Conservation (phyloP, 1,139 yeast species). For the Yamadazyma atlantica region DNA sequence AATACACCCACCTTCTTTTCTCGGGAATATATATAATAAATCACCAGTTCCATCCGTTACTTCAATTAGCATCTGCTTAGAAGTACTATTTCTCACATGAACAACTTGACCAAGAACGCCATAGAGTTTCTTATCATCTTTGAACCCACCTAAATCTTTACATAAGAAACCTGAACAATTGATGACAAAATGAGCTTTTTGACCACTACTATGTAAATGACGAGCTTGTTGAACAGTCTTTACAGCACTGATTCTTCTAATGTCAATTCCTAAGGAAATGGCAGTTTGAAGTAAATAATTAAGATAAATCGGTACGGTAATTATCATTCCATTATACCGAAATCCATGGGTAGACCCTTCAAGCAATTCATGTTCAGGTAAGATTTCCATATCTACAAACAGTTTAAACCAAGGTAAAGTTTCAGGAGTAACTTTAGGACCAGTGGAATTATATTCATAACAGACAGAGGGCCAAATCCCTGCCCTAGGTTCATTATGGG, state of each 20-base stretch:
- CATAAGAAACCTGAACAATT: slow-evolving; percentile 48
- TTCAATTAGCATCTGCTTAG: slow-evolving; percentile 19
- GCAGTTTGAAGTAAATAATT: slow-evolving; percentile 43
- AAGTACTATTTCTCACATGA: slow-evolving; percentile 36
- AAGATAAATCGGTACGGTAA: slow-evolving; percentile 51
- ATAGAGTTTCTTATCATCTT: slow-evolving; percentile 27
- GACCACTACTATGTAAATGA: slow-evolving; percentile 20
- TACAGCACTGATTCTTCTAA: slow-evolving; percentile 30
- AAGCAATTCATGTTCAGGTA: slow-evolving; percentile 30
- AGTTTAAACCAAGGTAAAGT: slow-evolving; percentile 48
- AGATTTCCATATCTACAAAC: slow-evolving; percentile 32
- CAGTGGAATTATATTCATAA: slow-evolving; percentile 28
- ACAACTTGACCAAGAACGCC: slow-evolving; percentile 42
- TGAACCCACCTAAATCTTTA: slow-evolving; percentile 28
- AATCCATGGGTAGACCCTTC: slow-evolving; percentile 37
- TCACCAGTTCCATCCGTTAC: slow-evolving; percentile 32
- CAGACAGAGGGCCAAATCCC: slow-evolving; percentile 43
- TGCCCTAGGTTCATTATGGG: slow-evolving; percentile 39
- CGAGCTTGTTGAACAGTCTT: slow-evolving; percentile 28
- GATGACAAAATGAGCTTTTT: slow-evolving; percentile 37
- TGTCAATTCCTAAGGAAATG: slow-evolving; percentile 33
- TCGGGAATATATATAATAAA: slow-evolving; percentile 47
- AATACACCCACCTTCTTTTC: slow-evolving; percentile 54
- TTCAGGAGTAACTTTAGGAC: slow-evolving; percentile 9
- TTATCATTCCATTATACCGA: slow-evolving; percentile 47